Conservation (phyloP, 2,329 filamentous ascomycete genomes). For the Tolypocladium cylindrosporum region DNA sequence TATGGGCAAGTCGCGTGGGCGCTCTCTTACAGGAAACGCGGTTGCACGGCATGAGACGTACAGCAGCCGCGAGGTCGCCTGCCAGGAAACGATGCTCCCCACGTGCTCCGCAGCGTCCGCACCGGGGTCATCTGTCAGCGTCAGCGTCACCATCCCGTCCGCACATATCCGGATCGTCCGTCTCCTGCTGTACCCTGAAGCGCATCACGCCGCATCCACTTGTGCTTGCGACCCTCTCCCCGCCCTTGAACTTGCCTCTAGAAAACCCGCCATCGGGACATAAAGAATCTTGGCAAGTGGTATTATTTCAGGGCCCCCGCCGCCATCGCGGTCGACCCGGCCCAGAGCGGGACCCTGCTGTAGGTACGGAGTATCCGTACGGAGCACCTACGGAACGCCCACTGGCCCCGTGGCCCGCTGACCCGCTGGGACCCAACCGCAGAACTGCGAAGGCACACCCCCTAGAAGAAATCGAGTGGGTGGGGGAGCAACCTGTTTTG, state of each 20-base stretch:
- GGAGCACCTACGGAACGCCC: background rate
- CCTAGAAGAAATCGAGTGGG: too few relatives aligned
- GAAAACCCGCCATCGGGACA: background rate
- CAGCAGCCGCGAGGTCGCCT: too few relatives aligned
- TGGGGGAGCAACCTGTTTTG: background rate
- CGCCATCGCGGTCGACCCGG: background rate
- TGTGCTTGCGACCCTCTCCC: background rate
- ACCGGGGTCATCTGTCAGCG: background rate
- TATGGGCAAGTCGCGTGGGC: background rate
- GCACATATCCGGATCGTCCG: background rate
- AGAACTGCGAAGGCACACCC: too few relatives aligned
- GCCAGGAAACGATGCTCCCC: background rate
- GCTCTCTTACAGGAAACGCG: background rate
- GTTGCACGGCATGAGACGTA: background rate
- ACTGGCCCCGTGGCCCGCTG: background rate
- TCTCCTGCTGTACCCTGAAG: background rate
- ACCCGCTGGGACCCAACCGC: background rate
- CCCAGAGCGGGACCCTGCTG: background rate
- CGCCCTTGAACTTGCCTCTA: background rate
- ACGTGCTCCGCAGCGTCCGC: background rate
- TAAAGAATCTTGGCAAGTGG: too few relatives aligned
- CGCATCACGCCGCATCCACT: background rate
- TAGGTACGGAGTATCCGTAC: too few relatives aligned
- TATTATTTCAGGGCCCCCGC: too few relatives aligned
- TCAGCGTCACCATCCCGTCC: background rate